Evolutionary conservation across 257 asterid genomes (phyloP), one percentile per base, ranked within the genome.

Genomic region (Solanum lignicaule): DNA sequence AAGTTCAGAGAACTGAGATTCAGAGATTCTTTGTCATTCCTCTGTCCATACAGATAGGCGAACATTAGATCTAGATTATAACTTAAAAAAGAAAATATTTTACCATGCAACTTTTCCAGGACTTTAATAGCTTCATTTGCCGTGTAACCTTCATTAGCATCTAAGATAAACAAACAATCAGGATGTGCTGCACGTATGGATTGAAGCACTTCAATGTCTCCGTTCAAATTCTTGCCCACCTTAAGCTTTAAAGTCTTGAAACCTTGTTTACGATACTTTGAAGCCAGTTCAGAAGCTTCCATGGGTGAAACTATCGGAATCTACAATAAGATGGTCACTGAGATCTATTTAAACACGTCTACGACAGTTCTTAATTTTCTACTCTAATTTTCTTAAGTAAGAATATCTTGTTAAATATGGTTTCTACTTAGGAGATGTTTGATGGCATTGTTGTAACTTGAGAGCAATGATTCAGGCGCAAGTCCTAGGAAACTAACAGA

Each of bases 91-190:
- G 76, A 27, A 52, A 62, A 39, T 25, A 25, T 5, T 83, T 86
- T 94, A 96, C 98, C 98, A 85, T 94, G 94, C 87, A 96, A 84
- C 83, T 92, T 94, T 76, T 92, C 93, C 52, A 96, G 98, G 87
- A 96, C 98, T 86, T 92, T 91, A 89, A 96, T 92, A 87, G 99
- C 99, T 89, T 96, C 98, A 78, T 90, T 91, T 35, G 97, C 91
- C 62, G 68, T 94, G 91, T 96, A 96, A 62, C 99, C 99, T 91
- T 95, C 99, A 90, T 96, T 96, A 88, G 98, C 99, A 93, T 96
- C 99, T 87, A 96, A 88, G 87, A 96, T 95, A 90, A 96, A 96
- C 74, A 84, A 89, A 89, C 98, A 96, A 90, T 95, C 93, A 6
- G 99, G 99, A 81, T 95, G 96, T 88, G 93, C 95, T 23, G 25